Percentiles rank a stretch among this genome's conserved stretches.
These are phyloP conservation scores for Cadophora luteo-olivacea DNA, from an alignment of 2,329 filamentous ascomycete genomes.

Conservation along the genomic window DNA sequence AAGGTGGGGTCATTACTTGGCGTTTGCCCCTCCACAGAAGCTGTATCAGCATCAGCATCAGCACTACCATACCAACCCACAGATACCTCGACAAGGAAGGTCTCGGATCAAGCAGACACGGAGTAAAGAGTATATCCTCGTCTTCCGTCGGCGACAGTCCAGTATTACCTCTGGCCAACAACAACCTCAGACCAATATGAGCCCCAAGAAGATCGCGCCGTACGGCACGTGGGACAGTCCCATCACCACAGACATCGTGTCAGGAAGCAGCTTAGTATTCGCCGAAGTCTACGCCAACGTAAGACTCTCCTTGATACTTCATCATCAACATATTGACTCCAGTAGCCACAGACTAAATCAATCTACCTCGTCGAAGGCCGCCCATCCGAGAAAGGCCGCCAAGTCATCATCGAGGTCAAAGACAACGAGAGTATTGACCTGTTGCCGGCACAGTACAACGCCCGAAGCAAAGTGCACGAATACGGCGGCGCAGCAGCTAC, in stretches of 20 bases:
- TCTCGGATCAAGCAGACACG: not conserved
- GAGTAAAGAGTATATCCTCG: not conserved
- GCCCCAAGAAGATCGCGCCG: constrained; percentile 33
- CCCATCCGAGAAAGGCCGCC: constrained; percentile 49
- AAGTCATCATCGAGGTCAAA: constrained; percentile 52
- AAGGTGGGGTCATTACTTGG: constrained; percentile 16
- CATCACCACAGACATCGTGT: constrained; percentile 46
- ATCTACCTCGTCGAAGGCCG: constrained; percentile 48
- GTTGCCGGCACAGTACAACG: constrained; percentile 52
- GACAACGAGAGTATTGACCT: constrained; percentile 47
- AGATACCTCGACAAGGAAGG: not conserved
- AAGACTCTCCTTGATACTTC: constrained; percentile 18
- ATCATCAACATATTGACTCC: constrained; percentile 17
- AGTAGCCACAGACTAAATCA: constrained; percentile 37
- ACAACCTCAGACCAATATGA: constrained; percentile 20
- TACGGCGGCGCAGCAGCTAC: constrained; percentile 57
- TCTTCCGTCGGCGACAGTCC: not conserved
- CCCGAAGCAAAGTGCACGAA: constrained; percentile 56
- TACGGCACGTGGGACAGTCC: constrained; percentile 50
- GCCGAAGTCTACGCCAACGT: constrained; percentile 40
- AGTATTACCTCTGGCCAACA: not conserved
- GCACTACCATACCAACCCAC: not conserved
- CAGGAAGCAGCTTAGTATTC: constrained; percentile 45
- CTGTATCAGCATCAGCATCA: not conserved
- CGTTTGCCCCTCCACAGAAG: constrained; percentile 2